A percentile compares a stretch with the other conserved stretches of the same genome.
These are phyloP conservation scores for Podospora pseudocomata DNA, from an alignment of 495 filamentous ascomycete species.

Conservation along the genomic window DNA sequence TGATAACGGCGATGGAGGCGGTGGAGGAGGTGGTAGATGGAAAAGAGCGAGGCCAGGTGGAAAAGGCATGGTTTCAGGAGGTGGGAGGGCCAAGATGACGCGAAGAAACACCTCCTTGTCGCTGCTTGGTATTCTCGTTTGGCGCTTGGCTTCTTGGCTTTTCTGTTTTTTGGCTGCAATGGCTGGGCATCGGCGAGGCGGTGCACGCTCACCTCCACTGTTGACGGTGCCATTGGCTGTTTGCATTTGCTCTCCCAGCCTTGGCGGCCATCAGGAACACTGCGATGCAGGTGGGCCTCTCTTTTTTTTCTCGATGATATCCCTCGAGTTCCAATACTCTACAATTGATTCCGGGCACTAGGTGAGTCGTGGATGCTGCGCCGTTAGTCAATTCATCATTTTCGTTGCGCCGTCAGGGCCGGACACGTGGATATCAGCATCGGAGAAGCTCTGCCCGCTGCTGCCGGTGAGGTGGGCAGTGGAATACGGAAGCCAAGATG, in stretches of 20 bases:
- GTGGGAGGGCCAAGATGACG: slow-evolving; percentile 14
- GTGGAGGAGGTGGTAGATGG: not conserved
- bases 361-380: no score
- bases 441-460: no score
- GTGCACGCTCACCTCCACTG: slow-evolving; percentile 15
- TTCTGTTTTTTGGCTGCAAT: not conserved
- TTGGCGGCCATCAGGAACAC: not conserved
- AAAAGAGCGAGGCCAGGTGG: slow-evolving; percentile 11
- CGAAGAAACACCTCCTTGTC: slow-evolving; percentile 12
- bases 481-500: slow-evolving; percentile 7
- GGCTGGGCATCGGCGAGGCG: slow-evolving; percentile 17
- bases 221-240: slow-evolving; percentile 2
- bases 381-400: not conserved
- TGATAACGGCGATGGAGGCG: not conserved
- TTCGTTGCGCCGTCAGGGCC: not conserved
- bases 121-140: slow-evolving; percentile 20
- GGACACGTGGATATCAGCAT: not conserved
- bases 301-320: not conserved
- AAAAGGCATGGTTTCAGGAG: slow-evolving; percentile 18
- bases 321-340: not conserved
- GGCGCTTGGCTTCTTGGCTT: slow-evolving; percentile 26
- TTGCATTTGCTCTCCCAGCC: not conserved
- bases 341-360: no score
- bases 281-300: not conserved
- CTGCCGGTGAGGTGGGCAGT: no score